phyloP scores from a whole-genome alignment of 192 early-diverging fungal genomes.

The Pecoramyces ruminantium region DNA sequence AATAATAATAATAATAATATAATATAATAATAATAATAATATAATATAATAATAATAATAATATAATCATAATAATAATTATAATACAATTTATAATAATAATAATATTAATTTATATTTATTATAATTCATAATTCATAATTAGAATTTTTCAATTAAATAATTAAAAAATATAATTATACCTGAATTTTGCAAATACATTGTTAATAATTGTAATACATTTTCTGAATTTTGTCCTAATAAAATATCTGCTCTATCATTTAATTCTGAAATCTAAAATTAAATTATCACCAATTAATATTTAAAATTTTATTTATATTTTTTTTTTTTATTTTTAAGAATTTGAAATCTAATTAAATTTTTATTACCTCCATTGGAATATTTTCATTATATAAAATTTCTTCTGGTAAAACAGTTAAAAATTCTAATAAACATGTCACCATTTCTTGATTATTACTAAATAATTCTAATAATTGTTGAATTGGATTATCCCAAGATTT shows the following conservation, averaged over 20 bases:
- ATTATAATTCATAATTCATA: too few species aligned
- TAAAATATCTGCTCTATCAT: constrained; percentile 31
- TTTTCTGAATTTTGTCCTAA: constrained; percentile 45
- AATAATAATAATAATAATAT: neutral
- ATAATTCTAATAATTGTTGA: constrained; percentile 47
- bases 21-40: too few species aligned
- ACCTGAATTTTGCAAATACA: constrained; percentile 42
- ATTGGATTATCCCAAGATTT: constrained; percentile 69
- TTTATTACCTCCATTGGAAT: constrained; percentile 10
- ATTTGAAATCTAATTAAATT: neutral
- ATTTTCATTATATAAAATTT: constrained; percentile 49
- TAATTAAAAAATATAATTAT: too few species aligned
- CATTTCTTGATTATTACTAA: constrained; percentile 39
- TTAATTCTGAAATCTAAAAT: constrained; percentile 21
- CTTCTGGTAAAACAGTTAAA: constrained; percentile 72
- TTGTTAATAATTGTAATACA: constrained; percentile 50
- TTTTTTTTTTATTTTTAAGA: neutral
- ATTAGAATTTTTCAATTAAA: too few species aligned
- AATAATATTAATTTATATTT: too few species aligned
- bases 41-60: neutral
- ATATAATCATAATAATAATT: neutral
- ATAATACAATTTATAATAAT: too few species aligned
- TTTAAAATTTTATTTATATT: constrained; percentile 21
- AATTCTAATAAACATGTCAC: constrained; percentile 60
- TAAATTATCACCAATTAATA: too few species aligned